Evolutionary conservation across 768 basidiomycete genomes (phyloP), one percentile per base, ranked within the genome.

Genomic region (Macrolepiota dolichaula): DNA sequence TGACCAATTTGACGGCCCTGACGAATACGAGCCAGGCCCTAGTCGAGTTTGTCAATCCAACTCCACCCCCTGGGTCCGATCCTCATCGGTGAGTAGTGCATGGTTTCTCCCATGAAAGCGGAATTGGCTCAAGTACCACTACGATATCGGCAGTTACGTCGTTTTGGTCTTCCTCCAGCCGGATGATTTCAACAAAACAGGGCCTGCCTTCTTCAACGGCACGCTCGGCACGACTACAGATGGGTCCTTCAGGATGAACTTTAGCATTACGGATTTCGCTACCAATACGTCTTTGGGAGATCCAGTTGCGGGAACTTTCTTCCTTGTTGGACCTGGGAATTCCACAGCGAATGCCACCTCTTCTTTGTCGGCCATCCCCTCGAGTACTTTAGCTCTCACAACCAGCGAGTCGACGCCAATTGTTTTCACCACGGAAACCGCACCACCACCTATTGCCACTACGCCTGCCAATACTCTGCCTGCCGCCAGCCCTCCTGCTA

Each of bases 261-360:
- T 81, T 70, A 77, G 77, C 62, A 64, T 79, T 55, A 69, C 73
- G 32, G 62, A 61, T 13, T 80, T 82, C 64, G 74, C 72, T 6
- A 61, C 64, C 25, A 68, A 65, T 15, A 63, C 73, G 9, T 68
- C 73, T 29, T 69, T 81, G 15, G 74, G 74, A 1, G 55, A 64
- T 27, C 77, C 78, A 2, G 63, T 80, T 46, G 78, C 76, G 17
- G 80, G 79, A 36, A 78, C 74, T 50, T 81, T 74, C 66, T 81
- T 81, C 68, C 66, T 78, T 32, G 73, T 75, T 15, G 77, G 76
- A 2, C 71, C 77, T 22, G 19, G n/a, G 6, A 36, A 53, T 6
- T n/a, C n/a, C n/a, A 27, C 32, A 15, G 17, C 44, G 6, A n/a
- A n/a, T n/a, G n/a, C 59, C 25, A 42, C 58, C 37, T 22, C 42